Evolutionary conservation across 2,329 filamentous ascomycete species (phyloP), one percentile per base, ranked within the genome.

Genomic region (Ascocoryne sarcoides): DNA sequence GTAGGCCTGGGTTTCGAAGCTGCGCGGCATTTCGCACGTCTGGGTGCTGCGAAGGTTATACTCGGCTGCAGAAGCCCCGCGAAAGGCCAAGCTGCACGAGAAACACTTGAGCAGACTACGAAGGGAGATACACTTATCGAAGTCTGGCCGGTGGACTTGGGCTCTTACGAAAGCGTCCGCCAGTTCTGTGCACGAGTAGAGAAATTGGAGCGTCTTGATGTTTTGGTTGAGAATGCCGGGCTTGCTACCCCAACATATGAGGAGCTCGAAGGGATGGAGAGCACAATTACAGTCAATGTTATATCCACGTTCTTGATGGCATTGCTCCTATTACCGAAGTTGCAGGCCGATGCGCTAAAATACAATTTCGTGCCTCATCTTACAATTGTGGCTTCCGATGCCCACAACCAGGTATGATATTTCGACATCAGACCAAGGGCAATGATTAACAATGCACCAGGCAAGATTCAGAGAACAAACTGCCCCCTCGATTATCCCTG

Each of bases 91-190:
- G 43, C 38, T 8, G 52, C 52, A 18, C 51, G 44, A 33, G 32
- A 39, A 12, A 15, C 29, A 10, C 48, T 49, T 21, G 37, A 37
- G 16, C 32, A 39, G 10, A 45, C 20, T 29, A 49, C 45, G 10
- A 40, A 41, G 21, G 32, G 39, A 16, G 34, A 36, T 17, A 37
- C 35, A 9, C 37, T 49, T 8, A 32, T 53, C 9, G 50, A 73
- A 32, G 68, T 74, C 10, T 76, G 70, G 70, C 39, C 60, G 9
- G 49, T 76, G 4, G 71, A 76, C 49, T 62, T 75, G 48, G 51
- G 49, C 10, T 65, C 60, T 14, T 71, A 69, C 48, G 62, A 63
- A 3, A 69, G 64, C 21, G 63, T 75, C 28, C 55, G 60, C 37
- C 56, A 53, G 1, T 75, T 78, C 43, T 64, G 60, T 3, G 50